A percentile compares a stretch with the other conserved stretches of the same genome.
phyloP scores from a whole-genome alignment of 257 asterid species.

The Orobanche coerulescens region DNA sequence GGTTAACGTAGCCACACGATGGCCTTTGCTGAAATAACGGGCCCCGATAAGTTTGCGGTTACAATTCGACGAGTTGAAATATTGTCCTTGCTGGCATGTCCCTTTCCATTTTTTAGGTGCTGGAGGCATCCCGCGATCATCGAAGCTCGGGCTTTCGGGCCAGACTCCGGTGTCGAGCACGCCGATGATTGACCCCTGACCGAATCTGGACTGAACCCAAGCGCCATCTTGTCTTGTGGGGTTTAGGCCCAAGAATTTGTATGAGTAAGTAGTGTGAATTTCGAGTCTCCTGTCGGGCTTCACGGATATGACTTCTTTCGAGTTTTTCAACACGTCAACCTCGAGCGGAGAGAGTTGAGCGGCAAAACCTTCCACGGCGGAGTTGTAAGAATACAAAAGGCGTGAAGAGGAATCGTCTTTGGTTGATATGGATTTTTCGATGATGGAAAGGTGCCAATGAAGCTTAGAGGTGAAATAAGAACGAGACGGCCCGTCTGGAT shows the following conservation, averaged over 20 bases:
- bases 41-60: slow-evolving; percentile 80
- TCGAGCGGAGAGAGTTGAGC: slow-evolving; percentile 54
- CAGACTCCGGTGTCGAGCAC: slow-evolving; percentile 83
- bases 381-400: slow-evolving; percentile 62
- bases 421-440: slow-evolving; percentile 35
- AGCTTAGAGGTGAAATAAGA: slow-evolving; percentile 42
- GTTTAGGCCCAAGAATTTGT: slow-evolving; percentile 67
- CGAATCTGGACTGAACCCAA: slow-evolving; percentile 54
- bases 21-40: slow-evolving; percentile 68
- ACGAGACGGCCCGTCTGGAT: slow-evolving; percentile 40
- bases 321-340: slow-evolving; percentile 30
- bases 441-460: slow-evolving; percentile 79
- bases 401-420: slow-evolving; percentile 47
- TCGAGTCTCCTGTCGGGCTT: slow-evolving; percentile 51
- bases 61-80: slow-evolving; percentile 51
- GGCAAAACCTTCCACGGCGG: slow-evolving; percentile 83
- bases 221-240: slow-evolving; percentile 41
- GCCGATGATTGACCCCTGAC: slow-evolving; percentile 72
- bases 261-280: slow-evolving; percentile 76
- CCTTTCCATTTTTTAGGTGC: slow-evolving; percentile 77
- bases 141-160: slow-evolving; percentile 92
- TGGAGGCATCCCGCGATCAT: slow-evolving; percentile 61
- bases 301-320: slow-evolving; percentile 50
- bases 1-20: slow-evolving; percentile 48
- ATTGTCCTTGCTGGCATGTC: slow-evolving; percentile 54